These are phyloP conservation scores for Starmerella lactis-condensi DNA, from an alignment of 805 yeast species.

Conservation along the genomic window DNA sequence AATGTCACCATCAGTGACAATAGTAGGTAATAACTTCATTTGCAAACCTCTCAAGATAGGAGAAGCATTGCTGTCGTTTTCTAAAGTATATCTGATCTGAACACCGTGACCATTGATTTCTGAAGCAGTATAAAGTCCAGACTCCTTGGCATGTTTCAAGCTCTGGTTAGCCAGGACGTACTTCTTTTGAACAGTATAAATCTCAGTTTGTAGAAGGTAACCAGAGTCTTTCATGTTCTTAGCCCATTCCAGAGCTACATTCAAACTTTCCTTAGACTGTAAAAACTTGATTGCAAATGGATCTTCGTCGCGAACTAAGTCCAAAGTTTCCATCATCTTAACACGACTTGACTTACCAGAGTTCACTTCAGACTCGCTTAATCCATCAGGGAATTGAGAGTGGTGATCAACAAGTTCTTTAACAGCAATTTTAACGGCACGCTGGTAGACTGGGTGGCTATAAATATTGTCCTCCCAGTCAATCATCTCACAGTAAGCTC, in stretches of 20 bases:
- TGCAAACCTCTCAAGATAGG: conserved; percentile 26
- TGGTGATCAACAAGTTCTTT: conserved; percentile 10
- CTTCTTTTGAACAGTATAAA: conserved; percentile 30
- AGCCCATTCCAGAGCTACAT: conserved; percentile 26
- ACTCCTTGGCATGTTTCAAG: conserved; percentile 28
- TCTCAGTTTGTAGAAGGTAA: conserved; percentile 30
- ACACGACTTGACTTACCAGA: conserved; percentile 30
- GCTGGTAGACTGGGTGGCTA: conserved; percentile 49
- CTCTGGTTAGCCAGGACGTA: conserved; percentile 37
- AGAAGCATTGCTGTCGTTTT: conserved; percentile 26
- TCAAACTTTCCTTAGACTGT: conserved; percentile 26
- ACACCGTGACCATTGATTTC: conserved; percentile 21
- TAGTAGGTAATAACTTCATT: conserved; percentile 16
- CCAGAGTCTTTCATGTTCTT: conserved; percentile 23
- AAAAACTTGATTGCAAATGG: conserved; percentile 31
- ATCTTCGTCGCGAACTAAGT: conserved; percentile 23
- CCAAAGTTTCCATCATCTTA: conserved; percentile 29
- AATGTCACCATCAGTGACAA: conserved; percentile 16
- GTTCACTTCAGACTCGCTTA: conserved; percentile 20
- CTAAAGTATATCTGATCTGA: conserved; percentile 22
- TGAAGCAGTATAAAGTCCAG: conserved; percentile 20
- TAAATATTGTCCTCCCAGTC: conserved; percentile 68
- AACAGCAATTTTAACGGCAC: conserved; percentile 50
- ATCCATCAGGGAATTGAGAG: conserved; percentile 15
- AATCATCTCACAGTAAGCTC: conserved; percentile 60